Conservation (phyloP, 177 flowering plant species). For the Telopea speciosissima region DNA sequence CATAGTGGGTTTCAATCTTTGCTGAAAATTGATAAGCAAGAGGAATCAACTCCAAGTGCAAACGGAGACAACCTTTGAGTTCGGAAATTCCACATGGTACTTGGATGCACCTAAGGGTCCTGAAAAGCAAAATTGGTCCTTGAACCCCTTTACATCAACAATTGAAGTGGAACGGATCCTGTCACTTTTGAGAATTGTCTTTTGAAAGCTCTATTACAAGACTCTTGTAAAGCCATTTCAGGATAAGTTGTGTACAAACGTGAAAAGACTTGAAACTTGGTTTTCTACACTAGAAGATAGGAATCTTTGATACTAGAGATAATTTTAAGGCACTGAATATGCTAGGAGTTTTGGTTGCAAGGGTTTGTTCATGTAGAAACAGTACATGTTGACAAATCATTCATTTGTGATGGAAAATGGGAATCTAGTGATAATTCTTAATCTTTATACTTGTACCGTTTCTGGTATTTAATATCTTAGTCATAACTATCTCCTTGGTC, state of each 20-base stretch:
- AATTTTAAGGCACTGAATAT: too few species aligned
- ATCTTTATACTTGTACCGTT: too few species aligned
- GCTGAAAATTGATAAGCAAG: background rate
- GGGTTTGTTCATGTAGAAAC: too few species aligned
- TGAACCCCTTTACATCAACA: background rate
- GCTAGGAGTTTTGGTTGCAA: too few species aligned
- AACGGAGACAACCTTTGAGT: background rate
- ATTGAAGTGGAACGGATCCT: background rate
- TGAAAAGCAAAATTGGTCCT: background rate
- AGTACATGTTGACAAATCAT: too few species aligned
- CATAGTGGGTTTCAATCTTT: background rate
- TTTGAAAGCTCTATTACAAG: background rate
- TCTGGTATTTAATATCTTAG: too few species aligned
- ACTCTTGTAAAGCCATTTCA: background rate
- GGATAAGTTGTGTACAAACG: background rate
- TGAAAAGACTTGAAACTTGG: too few species aligned
- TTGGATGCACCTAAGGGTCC: background rate
- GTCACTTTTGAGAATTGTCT: background rate
- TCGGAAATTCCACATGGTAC: background rate
- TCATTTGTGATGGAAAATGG: too few species aligned
- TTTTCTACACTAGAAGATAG: too few species aligned
- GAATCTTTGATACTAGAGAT: too few species aligned
- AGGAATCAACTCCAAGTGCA: background rate
- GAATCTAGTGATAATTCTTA: too few species aligned
- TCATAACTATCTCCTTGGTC: too few species aligned